A percentile compares a stretch with the other conserved stretches of the same genome.
phyloP scores from a whole-genome alignment of 1,284 basidiomycete species.

The Cronartium ribicola region DNA sequence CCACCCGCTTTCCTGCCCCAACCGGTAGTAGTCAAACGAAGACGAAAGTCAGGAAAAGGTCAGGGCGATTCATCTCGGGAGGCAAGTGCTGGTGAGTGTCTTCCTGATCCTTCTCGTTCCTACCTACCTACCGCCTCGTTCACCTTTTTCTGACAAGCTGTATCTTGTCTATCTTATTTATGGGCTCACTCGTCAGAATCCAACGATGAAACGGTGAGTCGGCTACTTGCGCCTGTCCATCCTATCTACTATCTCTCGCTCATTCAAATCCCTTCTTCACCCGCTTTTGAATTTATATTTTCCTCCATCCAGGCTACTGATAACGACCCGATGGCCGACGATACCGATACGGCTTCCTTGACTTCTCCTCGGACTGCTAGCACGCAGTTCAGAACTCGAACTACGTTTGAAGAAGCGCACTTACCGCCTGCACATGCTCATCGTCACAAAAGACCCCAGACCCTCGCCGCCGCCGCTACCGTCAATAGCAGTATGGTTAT shows the following conservation, averaged over 20 bases:
- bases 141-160: constrained; percentile 9
- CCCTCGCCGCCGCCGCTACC: constrained; percentile 18
- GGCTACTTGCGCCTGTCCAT: not conserved
- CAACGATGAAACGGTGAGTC: constrained; percentile 37
- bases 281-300: not conserved
- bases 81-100: constrained; percentile 36
- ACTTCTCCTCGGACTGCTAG: constrained; percentile 23
- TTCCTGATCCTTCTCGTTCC: not conserved
- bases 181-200: constrained; percentile 24
- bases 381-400: constrained; percentile 29
- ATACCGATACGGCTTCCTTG: constrained; percentile 39
- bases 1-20: constrained; percentile 4
- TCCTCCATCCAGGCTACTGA: constrained; percentile 25
- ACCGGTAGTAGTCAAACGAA: constrained; percentile 26
- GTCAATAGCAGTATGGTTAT: constrained; percentile 28
- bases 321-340: constrained; percentile 38
- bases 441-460: constrained; percentile 34
- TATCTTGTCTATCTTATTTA: not conserved
- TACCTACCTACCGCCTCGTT: not conserved
- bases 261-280: not conserved
- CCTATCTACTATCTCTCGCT: not conserved
- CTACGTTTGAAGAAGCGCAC: constrained; percentile 30
- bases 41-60: constrained; percentile 35
- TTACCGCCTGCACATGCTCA: constrained; percentile 26
- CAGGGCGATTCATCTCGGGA: constrained; percentile 35